phyloP scores from a whole-genome alignment of 2,329 filamentous ascomycete genomes.

The Stemphylium lycopersici region DNA sequence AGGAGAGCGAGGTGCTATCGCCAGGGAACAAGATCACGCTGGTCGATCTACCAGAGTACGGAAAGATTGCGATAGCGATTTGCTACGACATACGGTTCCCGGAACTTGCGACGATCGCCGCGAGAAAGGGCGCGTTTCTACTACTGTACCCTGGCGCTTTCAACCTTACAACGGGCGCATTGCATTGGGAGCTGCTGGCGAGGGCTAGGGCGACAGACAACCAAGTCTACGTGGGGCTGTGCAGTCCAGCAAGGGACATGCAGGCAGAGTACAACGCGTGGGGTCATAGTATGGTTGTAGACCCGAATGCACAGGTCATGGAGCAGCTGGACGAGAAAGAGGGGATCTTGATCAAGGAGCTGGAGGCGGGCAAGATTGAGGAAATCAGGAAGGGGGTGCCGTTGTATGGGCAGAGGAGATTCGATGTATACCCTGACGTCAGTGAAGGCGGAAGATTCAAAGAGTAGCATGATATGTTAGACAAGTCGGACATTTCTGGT shows the following conservation, averaged over 20 bases:
- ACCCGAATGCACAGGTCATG: constrained; percentile 85
- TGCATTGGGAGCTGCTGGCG: constrained; percentile 89
- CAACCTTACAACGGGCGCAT: constrained; percentile 87
- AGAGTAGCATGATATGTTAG: constrained; percentile 29
- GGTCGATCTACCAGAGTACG: constrained; percentile 86
- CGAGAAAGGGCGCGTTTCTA: constrained; percentile 82
- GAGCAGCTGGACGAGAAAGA: constrained; percentile 79
- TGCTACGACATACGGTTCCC: constrained; percentile 99
- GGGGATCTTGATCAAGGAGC: constrained; percentile 70
- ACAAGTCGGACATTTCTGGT: not conserved
- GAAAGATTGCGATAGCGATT: constrained; percentile 85
- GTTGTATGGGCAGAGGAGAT: constrained; percentile 81
- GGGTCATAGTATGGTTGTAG: constrained; percentile 87
- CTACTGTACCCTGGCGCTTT: constrained; percentile 96
- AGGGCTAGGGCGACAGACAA: constrained; percentile 89
- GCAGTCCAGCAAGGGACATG: constrained; percentile 85
- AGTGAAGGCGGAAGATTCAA: constrained; percentile 63
- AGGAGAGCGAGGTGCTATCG: constrained; percentile 85
- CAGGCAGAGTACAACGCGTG: constrained; percentile 82
- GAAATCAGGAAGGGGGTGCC: constrained; percentile 73
- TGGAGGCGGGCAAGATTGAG: constrained; percentile 53
- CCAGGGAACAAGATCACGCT: constrained; percentile 86
- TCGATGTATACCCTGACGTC: constrained; percentile 95
- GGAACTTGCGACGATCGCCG: constrained; percentile 87
- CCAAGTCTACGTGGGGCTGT: constrained; percentile 90